These are phyloP conservation scores for Trichomonas vaginalis DNA, from an alignment of 208 protist species.

Conservation along the genomic window DNA sequence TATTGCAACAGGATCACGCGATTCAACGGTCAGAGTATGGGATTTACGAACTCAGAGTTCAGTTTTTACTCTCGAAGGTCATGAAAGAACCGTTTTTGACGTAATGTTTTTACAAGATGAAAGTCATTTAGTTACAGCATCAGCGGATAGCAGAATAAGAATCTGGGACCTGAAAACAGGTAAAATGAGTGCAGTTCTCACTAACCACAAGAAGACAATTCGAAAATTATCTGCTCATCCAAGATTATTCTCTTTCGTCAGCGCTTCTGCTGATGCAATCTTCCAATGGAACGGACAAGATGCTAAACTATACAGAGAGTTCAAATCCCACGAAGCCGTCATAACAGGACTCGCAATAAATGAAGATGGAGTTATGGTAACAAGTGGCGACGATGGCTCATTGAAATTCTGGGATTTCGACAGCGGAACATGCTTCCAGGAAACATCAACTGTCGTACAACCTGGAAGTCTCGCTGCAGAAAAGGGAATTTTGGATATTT, in stretches of 20 bases:
- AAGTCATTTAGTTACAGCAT: slow-evolving; percentile 60
- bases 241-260: slow-evolving; percentile 67
- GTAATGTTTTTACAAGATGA: slow-evolving; percentile 54
- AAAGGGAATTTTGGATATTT: slow-evolving; percentile 62
- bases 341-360: slow-evolving; percentile 59
- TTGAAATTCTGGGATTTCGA: slow-evolving; percentile 88
- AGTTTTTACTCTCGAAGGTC: slow-evolving; percentile 60
- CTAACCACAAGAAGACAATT: slow-evolving; percentile 95
- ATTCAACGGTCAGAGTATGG: slow-evolving; percentile 68
- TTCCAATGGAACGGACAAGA: background rate
- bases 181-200: slow-evolving; percentile 53
- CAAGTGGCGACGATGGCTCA: slow-evolving; percentile 56
- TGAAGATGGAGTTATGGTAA: slow-evolving; percentile 72
- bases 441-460: slow-evolving; percentile 45
- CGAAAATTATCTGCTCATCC: slow-evolving; percentile 64
- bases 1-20: slow-evolving; percentile 82
- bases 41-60: slow-evolving; percentile 51
- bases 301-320: background rate
- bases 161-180: slow-evolving; percentile 62
- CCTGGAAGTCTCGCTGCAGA: slow-evolving; percentile 61
- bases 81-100: slow-evolving; percentile 68
- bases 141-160: slow-evolving; percentile 67
- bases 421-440: slow-evolving; percentile 66
- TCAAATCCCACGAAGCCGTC: slow-evolving; percentile 53
- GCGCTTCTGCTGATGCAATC: slow-evolving; percentile 78